These are phyloP conservation scores for Lodderomyces margitis DNA, from an alignment of 1,139 yeast genomes.

Conservation along the genomic window DNA sequence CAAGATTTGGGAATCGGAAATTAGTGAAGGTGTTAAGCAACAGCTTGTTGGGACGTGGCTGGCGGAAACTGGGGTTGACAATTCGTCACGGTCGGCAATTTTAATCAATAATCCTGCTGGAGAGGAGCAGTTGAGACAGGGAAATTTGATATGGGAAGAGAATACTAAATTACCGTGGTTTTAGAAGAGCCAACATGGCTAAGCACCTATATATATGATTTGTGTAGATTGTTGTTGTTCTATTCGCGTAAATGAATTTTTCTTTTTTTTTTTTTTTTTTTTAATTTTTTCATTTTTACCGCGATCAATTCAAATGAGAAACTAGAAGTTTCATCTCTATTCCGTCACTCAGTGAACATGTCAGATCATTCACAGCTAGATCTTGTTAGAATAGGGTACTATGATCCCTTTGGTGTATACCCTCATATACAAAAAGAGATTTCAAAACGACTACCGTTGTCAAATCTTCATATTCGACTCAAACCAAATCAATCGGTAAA, in stretches of 20 bases:
- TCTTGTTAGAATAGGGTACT: constrained; percentile 60
- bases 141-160: constrained; percentile 41
- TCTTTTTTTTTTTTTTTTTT: no score
- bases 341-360: background rate
- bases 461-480: constrained; percentile 78
- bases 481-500: constrained; percentile 55
- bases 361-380: background rate
- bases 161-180: constrained; percentile 49
- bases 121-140: constrained; percentile 23
- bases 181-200: constrained; percentile 15
- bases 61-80: constrained; percentile 25
- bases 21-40: constrained; percentile 15
- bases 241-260: background rate
- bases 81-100: constrained; percentile 40
- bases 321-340: no score
- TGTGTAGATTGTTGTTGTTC: background rate
- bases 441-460: constrained; percentile 56
- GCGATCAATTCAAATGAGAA: no score
- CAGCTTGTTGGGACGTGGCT: constrained; percentile 18
- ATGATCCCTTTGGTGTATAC: constrained; percentile 80
- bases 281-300: no score
- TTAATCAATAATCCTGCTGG: constrained; percentile 25
- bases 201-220: background rate
- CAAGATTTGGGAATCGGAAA: constrained; percentile 40
- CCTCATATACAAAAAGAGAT: constrained; percentile 54